Evolutionary conservation across 495 filamentous ascomycete species (phyloP), one percentile per base, ranked within the genome.

Genomic region (Neurospora intermedia): DNA sequence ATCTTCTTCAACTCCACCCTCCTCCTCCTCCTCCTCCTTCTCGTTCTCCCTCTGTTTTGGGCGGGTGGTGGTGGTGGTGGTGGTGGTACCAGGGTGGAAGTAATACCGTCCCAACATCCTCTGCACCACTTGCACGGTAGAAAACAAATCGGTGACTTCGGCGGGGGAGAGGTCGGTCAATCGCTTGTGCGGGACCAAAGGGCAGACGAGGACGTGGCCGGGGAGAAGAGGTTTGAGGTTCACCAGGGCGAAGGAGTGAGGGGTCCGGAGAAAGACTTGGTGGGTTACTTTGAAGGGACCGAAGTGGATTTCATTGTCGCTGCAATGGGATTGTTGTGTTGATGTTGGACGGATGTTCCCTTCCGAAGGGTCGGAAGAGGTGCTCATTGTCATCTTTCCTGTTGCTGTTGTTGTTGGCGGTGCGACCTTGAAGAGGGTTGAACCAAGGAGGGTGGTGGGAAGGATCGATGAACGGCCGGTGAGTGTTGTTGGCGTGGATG

Each of bases 201-300:
- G 89, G 70, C 87, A 91, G 72, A 98, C 87, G 38, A 99, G 91
- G 72, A 98, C 91, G 83, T 99, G 96, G 69, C 96, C 96, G 0
- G 96, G 94, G 1, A 98, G 88, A 20, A 99, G 88, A 15, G 96
- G 96, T 81, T 97, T 97, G 77, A 98, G 88, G 85, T 98, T 98
- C 31, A 97, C 94, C 70, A 97, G 87, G 73, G 92, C 92, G 85
- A 92, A 96, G 79, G 90, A 90, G 77, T 90, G 86, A 15, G 91
- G 85, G 13, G 94, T 97, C 75, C 82, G 84, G 83, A 96, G 87
- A 87, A 99, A 99, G 84, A 97, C 92, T 79, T 91, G 89, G 69
- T 83, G 80, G 13, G 90, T 91, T 69, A 92, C 89, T 27, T 90
- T 83, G 73, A 89, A 92, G 16, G 85, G 82, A 23, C 89, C 90